Percentiles rank a stretch among this genome's conserved stretches.
Evolutionary conservation across 495 filamentous ascomycete genomes (phyloP).

Genomic region (Articulospora tetracladia): DNA sequence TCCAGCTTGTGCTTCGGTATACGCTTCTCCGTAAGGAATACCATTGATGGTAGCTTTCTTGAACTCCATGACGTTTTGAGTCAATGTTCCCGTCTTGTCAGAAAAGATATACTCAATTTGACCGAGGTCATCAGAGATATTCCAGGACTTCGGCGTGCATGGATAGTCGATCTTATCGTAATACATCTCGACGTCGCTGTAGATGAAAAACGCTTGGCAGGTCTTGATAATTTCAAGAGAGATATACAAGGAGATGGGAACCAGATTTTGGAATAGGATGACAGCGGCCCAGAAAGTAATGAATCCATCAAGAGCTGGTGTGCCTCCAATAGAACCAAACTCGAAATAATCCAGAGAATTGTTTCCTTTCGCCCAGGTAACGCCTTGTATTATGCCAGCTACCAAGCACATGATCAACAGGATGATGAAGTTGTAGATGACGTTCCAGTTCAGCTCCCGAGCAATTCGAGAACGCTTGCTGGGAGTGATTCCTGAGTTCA

Average conservation of each 20-base stretch:
- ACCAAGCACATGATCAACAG: conserved; percentile 88
- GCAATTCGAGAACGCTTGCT: conserved; percentile 89
- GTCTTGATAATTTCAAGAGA: conserved; percentile 95
- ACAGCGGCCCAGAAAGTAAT: conserved; percentile 95
- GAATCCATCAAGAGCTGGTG: conserved; percentile 75
- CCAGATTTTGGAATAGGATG: conserved; percentile 96
- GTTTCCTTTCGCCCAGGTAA: conserved; percentile 70
- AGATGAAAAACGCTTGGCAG: conserved; percentile 94
- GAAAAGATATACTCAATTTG: conserved; percentile 99
- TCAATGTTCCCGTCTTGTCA: conserved; percentile 97
- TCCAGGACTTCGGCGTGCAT: conserved; percentile 98
- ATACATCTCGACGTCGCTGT: conserved; percentile 93
- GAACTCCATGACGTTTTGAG: conserved; percentile 99
- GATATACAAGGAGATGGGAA: conserved; percentile 97
- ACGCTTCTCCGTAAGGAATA: conserved; percentile 91
- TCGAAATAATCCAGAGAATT: conserved; percentile 83
- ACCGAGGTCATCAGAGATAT: conserved; percentile 96
- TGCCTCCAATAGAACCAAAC: conserved; percentile 76
- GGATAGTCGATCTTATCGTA: conserved; percentile 91
- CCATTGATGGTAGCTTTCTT: conserved; percentile 97
- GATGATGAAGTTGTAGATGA: conserved; percentile 93
- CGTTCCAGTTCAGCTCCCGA: conserved; percentile 93
- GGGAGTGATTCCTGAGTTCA: conserved; percentile 96
- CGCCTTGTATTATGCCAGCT: conserved; percentile 78
- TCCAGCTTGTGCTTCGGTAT: conserved; percentile 92